Conservation (phyloP, 768 basidiomycete genomes). For the Pisolithus tinctorius region DNA sequence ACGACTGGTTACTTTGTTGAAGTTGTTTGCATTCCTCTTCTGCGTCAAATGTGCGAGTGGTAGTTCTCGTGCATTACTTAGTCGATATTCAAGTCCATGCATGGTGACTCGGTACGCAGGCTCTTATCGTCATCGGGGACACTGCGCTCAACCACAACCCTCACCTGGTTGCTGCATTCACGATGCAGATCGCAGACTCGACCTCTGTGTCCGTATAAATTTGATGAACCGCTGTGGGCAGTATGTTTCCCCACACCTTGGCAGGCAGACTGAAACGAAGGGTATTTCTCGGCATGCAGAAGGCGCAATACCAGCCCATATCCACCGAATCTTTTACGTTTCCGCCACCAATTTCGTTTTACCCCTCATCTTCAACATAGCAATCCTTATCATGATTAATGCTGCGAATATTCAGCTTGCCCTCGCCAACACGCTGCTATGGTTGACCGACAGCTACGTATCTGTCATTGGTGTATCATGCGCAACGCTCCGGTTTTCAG, state of each 20-base stretch:
- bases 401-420: background rate
- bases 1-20: slow-evolving; percentile 5
- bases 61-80: slow-evolving; percentile 7
- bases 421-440: background rate
- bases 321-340: slow-evolving; percentile 29
- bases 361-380: slow-evolving; percentile 29
- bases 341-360: slow-evolving; percentile 32
- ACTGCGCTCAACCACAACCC: background rate
- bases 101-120: background rate
- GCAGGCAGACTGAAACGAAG: background rate
- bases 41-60: slow-evolving; percentile 27
- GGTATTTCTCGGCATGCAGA: background rate
- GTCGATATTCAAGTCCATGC: background rate
- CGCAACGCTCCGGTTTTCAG: slow-evolving; percentile 26
- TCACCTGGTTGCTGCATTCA: slow-evolving; percentile 25
- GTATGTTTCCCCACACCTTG: background rate
- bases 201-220: slow-evolving; percentile 6
- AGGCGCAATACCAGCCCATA: slow-evolving; percentile 17
- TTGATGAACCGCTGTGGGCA: background rate
- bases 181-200: slow-evolving; percentile 27
- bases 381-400: slow-evolving; percentile 12
- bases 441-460: slow-evolving; percentile 21
- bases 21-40: slow-evolving; percentile 24
- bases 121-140: background rate
- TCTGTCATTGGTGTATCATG: slow-evolving; percentile 31